A percentile compares a stretch with the other conserved stretches of the same genome.
Evolutionary conservation across 148 eudicot genomes (phyloP).

Genomic region (Limonium bicolor): DNA sequence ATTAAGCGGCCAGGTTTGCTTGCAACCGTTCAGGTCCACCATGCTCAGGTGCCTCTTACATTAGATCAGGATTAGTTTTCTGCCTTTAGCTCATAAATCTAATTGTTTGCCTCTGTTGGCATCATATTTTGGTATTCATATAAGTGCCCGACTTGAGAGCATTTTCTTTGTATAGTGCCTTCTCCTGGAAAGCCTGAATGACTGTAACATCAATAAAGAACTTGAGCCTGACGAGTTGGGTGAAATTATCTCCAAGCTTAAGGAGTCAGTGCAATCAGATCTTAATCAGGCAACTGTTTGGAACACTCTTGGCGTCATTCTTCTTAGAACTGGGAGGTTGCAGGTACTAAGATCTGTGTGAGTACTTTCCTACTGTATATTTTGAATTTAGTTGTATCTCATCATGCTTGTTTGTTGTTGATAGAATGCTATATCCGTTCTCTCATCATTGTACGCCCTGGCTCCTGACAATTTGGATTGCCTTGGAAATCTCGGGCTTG

Average conservation of each 20-base stretch:
- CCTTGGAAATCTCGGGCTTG: slow-evolving; percentile 90
- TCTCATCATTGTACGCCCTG: slow-evolving; percentile 50
- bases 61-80: not conserved
- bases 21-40: slow-evolving; percentile 83
- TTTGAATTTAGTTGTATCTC: not conserved
- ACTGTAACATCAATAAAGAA: slow-evolving; percentile 43
- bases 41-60: slow-evolving; percentile 68
- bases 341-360: slow-evolving; percentile 30
- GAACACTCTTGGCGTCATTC: slow-evolving; percentile 82
- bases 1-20: slow-evolving; percentile 91
- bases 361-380: not conserved
- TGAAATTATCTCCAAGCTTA: slow-evolving; percentile 54
- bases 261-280: slow-evolving; percentile 66
- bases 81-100: no score
- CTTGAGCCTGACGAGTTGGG: slow-evolving; percentile 67
- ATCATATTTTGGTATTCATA: not conserved
- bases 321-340: slow-evolving; percentile 71
- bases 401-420: no score
- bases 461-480: slow-evolving; percentile 85
- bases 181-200: slow-evolving; percentile 70
- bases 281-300: slow-evolving; percentile 85
- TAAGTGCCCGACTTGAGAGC: not conserved
- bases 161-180: slow-evolving; percentile 43
- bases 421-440: slow-evolving; percentile 85
- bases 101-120: no score